Percentiles rank a stretch among this genome's conserved stretches.
Evolutionary conservation across 2,329 filamentous ascomycete genomes (phyloP).

Genomic region (Hymenoscyphus albidus): DNA sequence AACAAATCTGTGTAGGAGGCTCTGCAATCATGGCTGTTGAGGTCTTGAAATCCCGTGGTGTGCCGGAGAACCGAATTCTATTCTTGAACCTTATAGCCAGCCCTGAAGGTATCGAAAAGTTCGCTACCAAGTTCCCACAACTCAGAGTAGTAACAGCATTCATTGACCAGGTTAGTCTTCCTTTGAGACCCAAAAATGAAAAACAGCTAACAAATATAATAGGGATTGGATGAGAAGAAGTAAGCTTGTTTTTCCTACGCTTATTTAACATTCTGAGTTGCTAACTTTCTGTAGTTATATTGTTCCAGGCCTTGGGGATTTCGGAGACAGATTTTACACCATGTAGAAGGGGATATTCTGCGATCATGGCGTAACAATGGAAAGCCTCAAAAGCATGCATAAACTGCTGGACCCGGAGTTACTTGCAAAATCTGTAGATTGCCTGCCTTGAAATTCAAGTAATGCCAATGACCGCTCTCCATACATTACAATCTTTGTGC

Average conservation of each 20-base stretch:
- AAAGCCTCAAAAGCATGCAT: not conserved
- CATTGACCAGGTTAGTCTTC: constrained; percentile 67
- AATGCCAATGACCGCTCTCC: not conserved
- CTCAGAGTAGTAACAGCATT: constrained; percentile 93
- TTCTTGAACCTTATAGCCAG: constrained; percentile 98
- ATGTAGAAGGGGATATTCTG: constrained; percentile 49
- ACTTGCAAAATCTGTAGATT: not conserved
- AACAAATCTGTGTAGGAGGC: constrained; percentile 56
- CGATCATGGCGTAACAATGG: not conserved
- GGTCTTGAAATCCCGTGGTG: constrained; percentile 81
- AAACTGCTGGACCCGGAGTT: not conserved
- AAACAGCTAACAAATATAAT: constrained; percentile 15
- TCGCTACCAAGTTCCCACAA: constrained; percentile 83
- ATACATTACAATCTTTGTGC: not conserved
- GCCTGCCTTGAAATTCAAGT: not conserved
- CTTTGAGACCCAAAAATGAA: constrained; percentile 9
- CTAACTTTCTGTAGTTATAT: constrained; percentile 67
- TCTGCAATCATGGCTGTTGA: constrained; percentile 97
- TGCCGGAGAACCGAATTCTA: constrained; percentile 90
- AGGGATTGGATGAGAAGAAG: constrained; percentile 97
- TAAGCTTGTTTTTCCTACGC: constrained; percentile 45
- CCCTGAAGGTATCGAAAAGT: constrained; percentile 84
- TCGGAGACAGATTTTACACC: constrained; percentile 94
- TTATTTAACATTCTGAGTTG: not conserved
- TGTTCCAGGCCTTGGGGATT: constrained; percentile 88